These are phyloP conservation scores for Phaeosphaeria sp. DNA, from an alignment of 2,329 filamentous ascomycete genomes.

Conservation along the genomic window DNA sequence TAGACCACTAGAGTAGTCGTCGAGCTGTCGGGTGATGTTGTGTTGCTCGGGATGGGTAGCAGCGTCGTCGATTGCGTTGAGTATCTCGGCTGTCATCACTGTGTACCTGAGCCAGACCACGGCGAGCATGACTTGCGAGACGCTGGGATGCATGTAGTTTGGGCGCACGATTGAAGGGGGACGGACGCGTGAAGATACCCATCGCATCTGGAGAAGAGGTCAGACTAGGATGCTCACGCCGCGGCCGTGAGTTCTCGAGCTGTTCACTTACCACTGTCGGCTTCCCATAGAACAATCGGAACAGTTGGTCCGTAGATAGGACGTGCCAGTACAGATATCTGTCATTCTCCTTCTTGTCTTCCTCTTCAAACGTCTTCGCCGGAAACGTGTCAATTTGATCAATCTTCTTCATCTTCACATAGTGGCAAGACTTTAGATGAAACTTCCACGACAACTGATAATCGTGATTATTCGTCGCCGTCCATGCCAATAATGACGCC, in stretches of 20 bases:
- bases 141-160: constrained; percentile 25
- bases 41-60: background rate
- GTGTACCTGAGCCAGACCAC: constrained; percentile 32
- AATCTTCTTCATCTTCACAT: constrained; percentile 24
- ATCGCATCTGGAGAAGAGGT: constrained; percentile 15
- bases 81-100: constrained; percentile 23
- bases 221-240: background rate
- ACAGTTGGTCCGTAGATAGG: constrained; percentile 31
- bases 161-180: constrained; percentile 26
- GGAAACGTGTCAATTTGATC: constrained; percentile 29
- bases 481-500: constrained; percentile 32
- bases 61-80: constrained; percentile 23
- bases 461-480: constrained; percentile 33
- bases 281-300: constrained; percentile 37
- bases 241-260: no score
- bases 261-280: constrained; percentile 21
- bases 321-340: constrained; percentile 35
- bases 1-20: constrained; percentile 23
- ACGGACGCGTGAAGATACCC: constrained; percentile 23
- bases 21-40: constrained; percentile 14
- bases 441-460: constrained; percentile 40
- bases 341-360: constrained; percentile 17
- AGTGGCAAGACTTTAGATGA: constrained; percentile 36
- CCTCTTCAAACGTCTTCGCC: constrained; percentile 29
- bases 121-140: constrained; percentile 16